Base-by-base conservation (phyloP, 116 monocot genomes). In the Phalaenopsis hybrid region DNA sequence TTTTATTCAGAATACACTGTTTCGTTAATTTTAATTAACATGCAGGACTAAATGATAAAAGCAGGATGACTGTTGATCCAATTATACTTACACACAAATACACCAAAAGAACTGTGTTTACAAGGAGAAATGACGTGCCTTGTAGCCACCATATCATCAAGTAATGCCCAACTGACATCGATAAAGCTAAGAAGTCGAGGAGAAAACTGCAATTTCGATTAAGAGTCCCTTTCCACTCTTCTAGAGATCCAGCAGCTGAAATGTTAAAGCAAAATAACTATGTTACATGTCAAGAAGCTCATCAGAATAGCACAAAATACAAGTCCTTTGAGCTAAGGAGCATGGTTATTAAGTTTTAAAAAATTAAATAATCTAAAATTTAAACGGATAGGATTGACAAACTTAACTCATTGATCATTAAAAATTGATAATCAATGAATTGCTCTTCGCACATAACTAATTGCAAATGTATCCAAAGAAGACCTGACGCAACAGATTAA, bases 121-220 rank as follows among this genome's bases (percentile, higher is more conserved):
- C 83, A 69, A 98, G 84, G 86, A 93, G 93, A 82, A 93, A 91
- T 58, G 89, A 78, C 88, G 95, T 90, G 79, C 98, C 98, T 79
- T 89, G 91, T 65, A 95, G 91, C 90, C 94, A 98, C 91, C 91
- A 93, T 34, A 93, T 93, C 78, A 84, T 86, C 75, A 95, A 77
- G 81, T 95, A 95, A 93, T 98, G 98, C 70, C 95, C 89, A 55
- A 93, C 52, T 51, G 89, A 85, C 90, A 90, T 95, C 41, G 84
- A 67, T 52, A 95, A 86, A 31, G 93, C 84, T 86, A 92, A 82
- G 73, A 92, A 83, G 76, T 98, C 98, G 20, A 98, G 86, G 46
- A 95, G 25, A 82, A 98, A 95, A 68, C 95, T 88, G 84, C 89
- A 93, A 81, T 98, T 89, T 77, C 95, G 87, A n/a, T 86, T 83